Evolutionary conservation across 2,329 filamentous ascomycete species (phyloP).

Genomic region (Harringtonia aguacate): DNA sequence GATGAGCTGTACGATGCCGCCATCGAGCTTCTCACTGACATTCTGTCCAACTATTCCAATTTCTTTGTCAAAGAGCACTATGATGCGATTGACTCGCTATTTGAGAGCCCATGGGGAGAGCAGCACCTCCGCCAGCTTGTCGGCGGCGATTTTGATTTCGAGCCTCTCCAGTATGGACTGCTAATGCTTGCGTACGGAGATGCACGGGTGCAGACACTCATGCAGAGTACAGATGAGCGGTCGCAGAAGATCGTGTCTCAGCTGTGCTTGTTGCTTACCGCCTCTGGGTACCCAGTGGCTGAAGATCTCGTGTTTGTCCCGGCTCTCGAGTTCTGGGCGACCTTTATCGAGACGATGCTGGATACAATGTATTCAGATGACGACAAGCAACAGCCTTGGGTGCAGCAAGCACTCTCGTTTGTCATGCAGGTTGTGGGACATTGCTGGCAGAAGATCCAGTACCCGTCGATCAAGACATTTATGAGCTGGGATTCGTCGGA

Average conservation of each 20-base stretch:
- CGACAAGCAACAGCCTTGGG: conserved; percentile 35
- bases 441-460: conserved; percentile 59
- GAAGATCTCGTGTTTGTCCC: conserved; percentile 68
- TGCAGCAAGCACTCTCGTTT: conserved; percentile 44
- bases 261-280: conserved; percentile 54
- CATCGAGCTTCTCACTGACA: conserved; percentile 54
- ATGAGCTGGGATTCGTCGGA: conserved; percentile 61
- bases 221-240: conserved; percentile 38
- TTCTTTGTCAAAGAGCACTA: conserved; percentile 53
- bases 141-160: conserved; percentile 51
- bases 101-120: conserved; percentile 49
- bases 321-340: conserved; percentile 72
- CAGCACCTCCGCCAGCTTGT: conserved; percentile 43
- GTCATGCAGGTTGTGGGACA: conserved; percentile 55
- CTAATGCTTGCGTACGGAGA: conserved; percentile 61
- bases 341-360: conserved; percentile 58
- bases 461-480: conserved; percentile 47
- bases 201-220: conserved; percentile 49
- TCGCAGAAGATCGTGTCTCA: conserved; percentile 43
- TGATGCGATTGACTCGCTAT: conserved; percentile 43
- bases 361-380: conserved; percentile 43
- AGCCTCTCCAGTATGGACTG: conserved; percentile 53
- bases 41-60: conserved; percentile 52
- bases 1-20: conserved; percentile 48
- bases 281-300: conserved; percentile 54